A percentile compares a stretch with the other conserved stretches of the same genome.
Conservation (phyloP, 2,329 filamentous ascomycete species). For the Cryphonectria japonica region DNA sequence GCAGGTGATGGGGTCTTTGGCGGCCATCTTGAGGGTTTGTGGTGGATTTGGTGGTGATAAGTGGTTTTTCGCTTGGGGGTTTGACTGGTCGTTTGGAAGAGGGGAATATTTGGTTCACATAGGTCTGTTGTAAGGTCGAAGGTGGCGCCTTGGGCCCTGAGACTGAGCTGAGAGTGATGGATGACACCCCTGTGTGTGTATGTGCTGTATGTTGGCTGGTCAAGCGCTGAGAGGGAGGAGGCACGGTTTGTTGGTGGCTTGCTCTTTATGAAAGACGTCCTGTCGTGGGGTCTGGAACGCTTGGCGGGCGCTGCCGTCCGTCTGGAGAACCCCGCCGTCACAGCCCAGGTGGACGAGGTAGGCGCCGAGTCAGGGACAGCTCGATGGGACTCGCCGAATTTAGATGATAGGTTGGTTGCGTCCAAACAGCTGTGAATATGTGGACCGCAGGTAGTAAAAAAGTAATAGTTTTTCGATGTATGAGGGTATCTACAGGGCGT, state of each 20-base stretch:
- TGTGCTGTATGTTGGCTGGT: not conserved
- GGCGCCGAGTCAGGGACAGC: not conserved
- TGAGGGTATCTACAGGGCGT: not conserved
- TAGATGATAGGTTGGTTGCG: not conserved
- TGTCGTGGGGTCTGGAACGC: not conserved
- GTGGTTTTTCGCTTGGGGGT: not conserved
- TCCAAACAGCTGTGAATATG: not conserved
- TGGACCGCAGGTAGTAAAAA: too few species aligned
- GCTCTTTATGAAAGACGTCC: not conserved
- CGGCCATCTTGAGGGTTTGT: slow-evolving; percentile 18
- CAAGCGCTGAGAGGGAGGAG: not conserved
- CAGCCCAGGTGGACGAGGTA: not conserved
- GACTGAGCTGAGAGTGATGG: not conserved
- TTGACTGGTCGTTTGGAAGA: not conserved
- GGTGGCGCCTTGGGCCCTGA: not conserved
- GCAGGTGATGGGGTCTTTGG: slow-evolving; percentile 76
- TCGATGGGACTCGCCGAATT: not conserved
- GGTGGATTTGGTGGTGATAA: not conserved
- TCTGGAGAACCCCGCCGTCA: not conserved
- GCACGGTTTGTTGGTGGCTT: not conserved
- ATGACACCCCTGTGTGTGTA: not conserved
- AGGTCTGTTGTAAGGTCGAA: not conserved
- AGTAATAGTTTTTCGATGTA: not conserved
- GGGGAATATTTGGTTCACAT: too few species aligned
- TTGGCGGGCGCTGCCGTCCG: slow-evolving; percentile 1